phyloP scores from a whole-genome alignment of 768 basidiomycete genomes.

The Gautieria morchelliformis region DNA sequence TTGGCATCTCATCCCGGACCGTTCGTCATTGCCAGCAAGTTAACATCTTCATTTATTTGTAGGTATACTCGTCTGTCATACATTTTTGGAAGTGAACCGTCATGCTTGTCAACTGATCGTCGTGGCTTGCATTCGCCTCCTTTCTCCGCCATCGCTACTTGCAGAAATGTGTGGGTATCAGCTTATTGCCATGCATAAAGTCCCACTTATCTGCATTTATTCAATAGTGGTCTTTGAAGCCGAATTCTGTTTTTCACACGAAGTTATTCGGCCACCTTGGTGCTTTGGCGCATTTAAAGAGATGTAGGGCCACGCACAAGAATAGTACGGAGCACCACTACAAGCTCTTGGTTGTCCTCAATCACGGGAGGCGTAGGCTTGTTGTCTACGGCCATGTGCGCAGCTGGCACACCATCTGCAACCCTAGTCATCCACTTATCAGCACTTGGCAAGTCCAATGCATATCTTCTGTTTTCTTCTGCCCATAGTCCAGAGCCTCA shows the following conservation, averaged over 20 bases:
- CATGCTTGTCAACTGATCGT: no score
- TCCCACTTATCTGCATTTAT: neutral
- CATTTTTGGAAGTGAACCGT: no score
- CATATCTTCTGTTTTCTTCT: no score
- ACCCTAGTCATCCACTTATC: neutral
- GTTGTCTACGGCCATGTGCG: neutral
- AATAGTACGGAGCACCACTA: neutral
- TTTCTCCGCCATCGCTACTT: no score
- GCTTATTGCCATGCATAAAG: neutral
- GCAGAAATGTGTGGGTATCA: no score
- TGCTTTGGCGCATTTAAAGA: neutral
- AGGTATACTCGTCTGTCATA: no score
- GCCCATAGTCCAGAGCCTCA: neutral
- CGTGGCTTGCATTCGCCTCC: no score
- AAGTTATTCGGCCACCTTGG: neutral
- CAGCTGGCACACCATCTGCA: neutral
- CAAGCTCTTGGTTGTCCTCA: neutral
- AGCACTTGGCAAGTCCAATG: no score
- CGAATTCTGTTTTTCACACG: neutral
- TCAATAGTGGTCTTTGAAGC: neutral
- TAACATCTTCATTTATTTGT: no score
- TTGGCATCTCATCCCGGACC: no score
- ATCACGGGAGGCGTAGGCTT: neutral
- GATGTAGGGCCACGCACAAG: neutral
- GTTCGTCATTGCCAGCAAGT: no score